Base-by-base conservation (phyloP, 345 rosid genomes). In the Moricandia arvensis region DNA sequence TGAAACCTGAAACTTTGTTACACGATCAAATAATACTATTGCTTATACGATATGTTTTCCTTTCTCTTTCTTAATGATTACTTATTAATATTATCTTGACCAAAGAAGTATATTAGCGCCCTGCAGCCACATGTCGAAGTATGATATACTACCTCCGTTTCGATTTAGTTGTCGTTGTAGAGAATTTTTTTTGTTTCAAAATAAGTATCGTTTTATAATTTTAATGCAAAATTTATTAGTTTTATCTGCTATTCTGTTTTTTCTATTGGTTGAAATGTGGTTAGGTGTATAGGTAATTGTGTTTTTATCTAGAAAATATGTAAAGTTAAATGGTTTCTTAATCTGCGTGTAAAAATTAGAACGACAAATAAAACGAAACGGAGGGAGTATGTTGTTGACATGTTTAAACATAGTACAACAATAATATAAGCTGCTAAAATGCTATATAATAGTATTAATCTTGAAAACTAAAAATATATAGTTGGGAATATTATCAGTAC, bases 401-500 rank as follows among this genome's bases (percentile, higher is more conserved):
- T 21, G 72, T 51, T 51, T 51, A 51, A 51, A 51, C 58, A 51
- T 51, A 49, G 55, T 49, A 49, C 55, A 49, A 16, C 55, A 15
- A 49, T 7, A 4, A 16, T 49, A 7, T 49, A 49, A 49, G 3
- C 55, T 49, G 55, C 10, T 49, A 21, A 49, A 49, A 49, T 49
- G 16, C 21, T 49, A 49, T 43, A 43, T 49, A n/a, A n/a, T n/a
- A n/a, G n/a, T n/a, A 49, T 16, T 16, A 49, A 49, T 49, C 55
- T 55, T 55, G 13, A 69, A 66, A 27, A 11, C 30, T 10, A 53
- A 4, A 37, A 21, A n/a, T 41, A 29, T 57, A 31, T 1, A 74
- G 8, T 68, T 49, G 43, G 15, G n/a, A 27, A 26, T 76, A 63
- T 76, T 54, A 24, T 77, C 49, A 71, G 6, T 57, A 38, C 29